These are phyloP conservation scores for Solanum rostratum DNA, from an alignment of 257 asterid genomes.

Conservation along the genomic window DNA sequence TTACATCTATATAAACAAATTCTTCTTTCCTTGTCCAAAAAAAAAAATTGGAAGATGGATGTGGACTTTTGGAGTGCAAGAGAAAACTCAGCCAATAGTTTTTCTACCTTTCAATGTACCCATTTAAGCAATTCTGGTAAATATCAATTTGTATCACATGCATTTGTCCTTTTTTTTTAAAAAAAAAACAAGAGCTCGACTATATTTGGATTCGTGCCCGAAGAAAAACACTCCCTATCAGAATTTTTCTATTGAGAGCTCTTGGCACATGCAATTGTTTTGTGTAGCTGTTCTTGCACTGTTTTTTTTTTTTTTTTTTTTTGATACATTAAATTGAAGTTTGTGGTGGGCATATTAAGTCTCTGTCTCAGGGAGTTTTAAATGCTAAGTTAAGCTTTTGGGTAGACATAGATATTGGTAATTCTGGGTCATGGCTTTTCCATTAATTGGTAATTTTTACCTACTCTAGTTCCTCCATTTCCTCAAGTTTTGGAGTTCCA, in stretches of 20 bases:
- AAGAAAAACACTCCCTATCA: too few relatives aligned
- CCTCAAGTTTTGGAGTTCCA: neutral
- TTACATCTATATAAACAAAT: neutral
- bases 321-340: neutral
- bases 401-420: neutral
- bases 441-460: neutral
- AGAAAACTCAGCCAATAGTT: conserved; percentile 33
- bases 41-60: conserved; percentile 30
- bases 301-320: neutral
- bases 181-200: too few relatives aligned
- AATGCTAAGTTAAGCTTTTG: neutral
- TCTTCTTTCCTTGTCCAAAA: neutral
- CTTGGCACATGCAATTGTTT: neutral
- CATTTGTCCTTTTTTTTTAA: neutral
- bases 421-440: neutral
- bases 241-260: too few relatives aligned
- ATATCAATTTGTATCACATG: neutral
- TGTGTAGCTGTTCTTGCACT: neutral
- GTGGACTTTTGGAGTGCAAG: conserved; percentile 67
- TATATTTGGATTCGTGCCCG: too few relatives aligned
- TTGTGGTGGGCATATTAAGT: neutral
- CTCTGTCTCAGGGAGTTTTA: neutral
- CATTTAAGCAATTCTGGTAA: conserved; percentile 45
- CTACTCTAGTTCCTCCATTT: neutral
- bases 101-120: conserved; percentile 39